phyloP scores from a whole-genome alignment of 179 eudicot species.

The Spergularia azorica region DNA sequence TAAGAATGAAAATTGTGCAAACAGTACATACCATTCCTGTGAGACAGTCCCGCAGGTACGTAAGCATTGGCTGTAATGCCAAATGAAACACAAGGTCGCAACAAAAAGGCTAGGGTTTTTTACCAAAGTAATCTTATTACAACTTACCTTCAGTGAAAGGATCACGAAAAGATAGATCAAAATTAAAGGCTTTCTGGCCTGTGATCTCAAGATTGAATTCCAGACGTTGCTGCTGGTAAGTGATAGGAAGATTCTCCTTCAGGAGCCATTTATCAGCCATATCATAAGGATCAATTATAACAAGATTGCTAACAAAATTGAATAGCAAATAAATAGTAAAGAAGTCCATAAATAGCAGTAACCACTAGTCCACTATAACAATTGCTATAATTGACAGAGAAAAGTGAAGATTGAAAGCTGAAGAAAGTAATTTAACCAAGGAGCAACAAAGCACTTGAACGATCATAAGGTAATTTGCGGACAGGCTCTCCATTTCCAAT shows the following conservation, averaged over 20 bases:
- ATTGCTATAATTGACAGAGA: neutral
- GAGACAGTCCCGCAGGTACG: constrained; percentile 73
- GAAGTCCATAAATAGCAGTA: neutral
- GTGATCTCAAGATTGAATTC: constrained; percentile 82
- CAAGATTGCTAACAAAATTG: constrained; percentile 12
- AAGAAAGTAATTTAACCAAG: constrained; percentile 2
- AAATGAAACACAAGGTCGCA: constrained; percentile 11
- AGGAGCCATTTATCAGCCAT: constrained; percentile 98
- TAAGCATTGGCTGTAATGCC: constrained; percentile 84
- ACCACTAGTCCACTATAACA: neutral
- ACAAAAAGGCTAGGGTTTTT: constrained; percentile 7
- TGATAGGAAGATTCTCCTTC: constrained; percentile 82
- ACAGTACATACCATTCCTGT: constrained; percentile 42
- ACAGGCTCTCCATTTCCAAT: constrained; percentile 95
- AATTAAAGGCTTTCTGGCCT: constrained; percentile 67
- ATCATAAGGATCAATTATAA: constrained; percentile 79
- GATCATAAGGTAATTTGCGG: constrained; percentile 86
- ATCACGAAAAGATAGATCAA: constrained; percentile 87
- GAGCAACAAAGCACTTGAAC: constrained; percentile 56
- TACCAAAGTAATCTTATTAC: constrained; percentile 1
- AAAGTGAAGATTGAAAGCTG: constrained; percentile 1
- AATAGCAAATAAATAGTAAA: neutral
- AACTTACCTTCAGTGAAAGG: constrained; percentile 93
- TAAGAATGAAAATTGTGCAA: neutral
- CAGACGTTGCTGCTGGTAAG: constrained; percentile 91